Evolutionary conservation across 106 monocot species (phyloP).

Genomic region (Dendrobium huoshanense): DNA sequence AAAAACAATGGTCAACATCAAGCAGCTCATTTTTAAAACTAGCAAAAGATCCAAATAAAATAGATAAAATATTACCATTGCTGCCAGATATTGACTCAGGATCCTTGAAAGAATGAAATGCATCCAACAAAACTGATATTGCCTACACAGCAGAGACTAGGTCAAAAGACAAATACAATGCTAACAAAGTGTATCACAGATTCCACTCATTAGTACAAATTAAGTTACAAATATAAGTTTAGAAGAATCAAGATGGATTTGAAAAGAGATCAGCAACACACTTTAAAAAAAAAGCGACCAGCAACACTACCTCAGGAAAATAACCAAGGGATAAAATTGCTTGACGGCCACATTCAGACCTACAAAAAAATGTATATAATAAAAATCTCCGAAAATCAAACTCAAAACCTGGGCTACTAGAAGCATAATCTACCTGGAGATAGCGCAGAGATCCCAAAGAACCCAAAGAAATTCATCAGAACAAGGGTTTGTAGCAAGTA

Average conservation of each 20-base stretch:
- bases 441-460: conserved; percentile 90
- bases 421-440: conserved; percentile 65
- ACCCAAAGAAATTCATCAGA: conserved; percentile 90
- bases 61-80: conserved; percentile 31
- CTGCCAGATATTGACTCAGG: conserved; percentile 32
- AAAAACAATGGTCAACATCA: not conserved
- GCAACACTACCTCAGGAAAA: conserved; percentile 71
- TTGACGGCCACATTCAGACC: conserved; percentile 90
- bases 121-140: conserved; percentile 59
- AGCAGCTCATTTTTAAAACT: conserved; percentile 3
- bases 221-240: not conserved
- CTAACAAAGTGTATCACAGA: not conserved
- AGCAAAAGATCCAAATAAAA: not conserved
- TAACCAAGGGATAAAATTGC: conserved; percentile 57
- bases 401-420: not conserved
- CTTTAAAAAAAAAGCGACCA: too few species aligned
- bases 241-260: not conserved
- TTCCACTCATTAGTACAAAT: not conserved
- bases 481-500: conserved; percentile 47
- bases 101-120: conserved; percentile 70
- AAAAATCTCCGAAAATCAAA: conserved; percentile 5
- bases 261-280: not conserved
- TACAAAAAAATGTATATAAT: conserved; percentile 23
- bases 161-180: not conserved
- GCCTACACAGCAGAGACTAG: conserved; percentile 34